Conservation (phyloP, 2,329 filamentous ascomycete genomes). For the Macrophomina pseudophaseolina region DNA sequence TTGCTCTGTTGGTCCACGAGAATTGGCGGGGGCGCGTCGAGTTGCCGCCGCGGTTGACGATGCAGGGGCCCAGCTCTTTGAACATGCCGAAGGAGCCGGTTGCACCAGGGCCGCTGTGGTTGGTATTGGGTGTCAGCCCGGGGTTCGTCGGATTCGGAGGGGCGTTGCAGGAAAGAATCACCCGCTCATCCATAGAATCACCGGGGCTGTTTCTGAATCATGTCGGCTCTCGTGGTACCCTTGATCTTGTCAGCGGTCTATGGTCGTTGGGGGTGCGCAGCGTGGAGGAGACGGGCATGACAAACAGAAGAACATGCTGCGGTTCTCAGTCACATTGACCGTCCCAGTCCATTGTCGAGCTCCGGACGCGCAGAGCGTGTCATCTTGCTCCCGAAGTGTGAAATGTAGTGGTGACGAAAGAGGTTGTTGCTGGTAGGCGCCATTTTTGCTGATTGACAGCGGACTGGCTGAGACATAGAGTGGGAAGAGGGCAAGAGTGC, state of each 20-base stretch:
- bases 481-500: background rate
- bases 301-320: background rate
- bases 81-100: constrained; percentile 1
- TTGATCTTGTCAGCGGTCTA: background rate
- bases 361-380: background rate
- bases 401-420: background rate
- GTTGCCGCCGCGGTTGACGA: background rate
- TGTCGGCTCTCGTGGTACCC: background rate
- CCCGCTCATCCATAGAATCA: background rate
- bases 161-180: too few species aligned
- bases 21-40: background rate
- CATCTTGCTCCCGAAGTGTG: background rate
- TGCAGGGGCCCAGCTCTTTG: background rate
- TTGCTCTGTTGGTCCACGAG: background rate
- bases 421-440: background rate
- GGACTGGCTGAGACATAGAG: background rate
- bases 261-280: too few species aligned
- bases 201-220: background rate
- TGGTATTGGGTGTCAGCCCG: too few species aligned
- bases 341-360: background rate
- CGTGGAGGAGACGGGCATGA: background rate
- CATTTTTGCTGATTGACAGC: background rate
- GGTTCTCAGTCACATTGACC: background rate
- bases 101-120: background rate
- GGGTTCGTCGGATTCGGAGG: too few species aligned